Conservation (phyloP, 805 yeast genomes). For the Kodamaea jinghongensis region DNA sequence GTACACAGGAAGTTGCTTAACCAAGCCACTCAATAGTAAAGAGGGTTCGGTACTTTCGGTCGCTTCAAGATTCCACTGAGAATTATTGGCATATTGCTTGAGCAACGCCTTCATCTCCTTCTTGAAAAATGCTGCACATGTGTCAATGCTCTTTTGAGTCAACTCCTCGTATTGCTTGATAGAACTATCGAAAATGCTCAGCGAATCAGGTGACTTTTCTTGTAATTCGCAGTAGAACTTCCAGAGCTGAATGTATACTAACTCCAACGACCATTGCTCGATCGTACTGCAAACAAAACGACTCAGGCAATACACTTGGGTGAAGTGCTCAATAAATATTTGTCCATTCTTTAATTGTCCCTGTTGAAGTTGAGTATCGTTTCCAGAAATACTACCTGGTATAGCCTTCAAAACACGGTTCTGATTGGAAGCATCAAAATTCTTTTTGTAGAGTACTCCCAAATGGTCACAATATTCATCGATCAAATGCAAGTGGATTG, state of each 20-base stretch:
- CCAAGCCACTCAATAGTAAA: constrained; percentile 21
- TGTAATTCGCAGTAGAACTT: constrained; percentile 23
- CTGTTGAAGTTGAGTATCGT: constrained; percentile 16
- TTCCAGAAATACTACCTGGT: constrained; percentile 35
- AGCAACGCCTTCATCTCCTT: constrained; percentile 30
- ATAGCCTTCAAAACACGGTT: constrained; percentile 32
- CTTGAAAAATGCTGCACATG: constrained; percentile 30
- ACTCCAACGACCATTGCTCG: constrained; percentile 38
- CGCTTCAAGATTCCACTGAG: constrained; percentile 28
- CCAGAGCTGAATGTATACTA: constrained; percentile 42
- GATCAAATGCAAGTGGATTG: constrained; percentile 55
- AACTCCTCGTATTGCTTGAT: constrained; percentile 24
- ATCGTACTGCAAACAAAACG: constrained; percentile 27
- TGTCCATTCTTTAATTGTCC: constrained; percentile 12
- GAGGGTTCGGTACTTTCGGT: constrained; percentile 15
- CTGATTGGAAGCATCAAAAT: constrained; percentile 37
- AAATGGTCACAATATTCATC: constrained; percentile 45
- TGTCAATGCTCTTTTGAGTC: constrained; percentile 16
- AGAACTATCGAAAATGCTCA: constrained; percentile 30
- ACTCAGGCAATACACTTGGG: constrained; percentile 35
- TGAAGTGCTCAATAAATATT: constrained; percentile 27
- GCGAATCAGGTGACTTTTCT: constrained; percentile 14
- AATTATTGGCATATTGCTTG: constrained; percentile 37
- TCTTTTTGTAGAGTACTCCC: constrained; percentile 36
- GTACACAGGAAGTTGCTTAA: constrained; percentile 24